Conservation (phyloP, 768 basidiomycete genomes). For the Xerocomellus intermedius region DNA sequence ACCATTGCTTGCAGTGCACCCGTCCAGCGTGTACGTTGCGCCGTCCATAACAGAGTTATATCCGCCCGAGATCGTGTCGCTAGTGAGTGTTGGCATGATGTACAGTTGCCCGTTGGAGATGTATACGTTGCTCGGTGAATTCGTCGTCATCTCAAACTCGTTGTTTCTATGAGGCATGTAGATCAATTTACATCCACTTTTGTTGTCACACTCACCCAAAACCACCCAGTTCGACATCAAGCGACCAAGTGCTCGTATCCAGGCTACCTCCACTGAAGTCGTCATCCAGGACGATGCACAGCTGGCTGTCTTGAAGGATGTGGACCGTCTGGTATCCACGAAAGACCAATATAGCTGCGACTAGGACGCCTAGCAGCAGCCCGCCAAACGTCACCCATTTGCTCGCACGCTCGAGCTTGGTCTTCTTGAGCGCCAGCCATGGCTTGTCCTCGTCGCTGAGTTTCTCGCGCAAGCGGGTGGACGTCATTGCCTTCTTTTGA, state of each 20-base stretch:
- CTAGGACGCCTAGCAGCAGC: conserved; percentile 41
- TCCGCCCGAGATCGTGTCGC: conserved; percentile 42
- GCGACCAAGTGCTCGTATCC: conserved; percentile 44
- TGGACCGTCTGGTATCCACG: conserved; percentile 41
- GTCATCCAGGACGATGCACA: conserved; percentile 50
- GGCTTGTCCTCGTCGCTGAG: conserved; percentile 49
- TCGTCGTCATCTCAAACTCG: conserved; percentile 58
- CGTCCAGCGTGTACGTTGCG: conserved; percentile 35
- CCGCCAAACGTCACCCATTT: conserved; percentile 49
- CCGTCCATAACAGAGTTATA: conserved; percentile 41
- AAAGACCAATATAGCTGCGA: conserved; percentile 46
- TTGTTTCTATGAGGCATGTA: conserved; percentile 36
- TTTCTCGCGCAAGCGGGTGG: conserved; percentile 51
- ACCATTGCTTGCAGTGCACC: conserved; percentile 30
- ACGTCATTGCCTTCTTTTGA: conserved; percentile 35
- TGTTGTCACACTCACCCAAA: conserved; percentile 37
- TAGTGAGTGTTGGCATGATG: conserved; percentile 59
- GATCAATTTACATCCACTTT: neutral
- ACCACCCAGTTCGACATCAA: conserved; percentile 53
- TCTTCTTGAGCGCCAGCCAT: conserved; percentile 41
- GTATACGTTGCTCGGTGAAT: conserved; percentile 39
- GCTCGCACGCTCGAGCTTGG: conserved; percentile 31
- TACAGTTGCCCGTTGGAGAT: conserved; percentile 50
- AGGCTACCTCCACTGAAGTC: conserved; percentile 42
- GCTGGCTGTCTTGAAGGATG: conserved; percentile 33